Evolutionary conservation across 176 grass and related monocot species (phyloP), one percentile per base, ranked within the genome.

Genomic region (Cenchrus fungigraminus): DNA sequence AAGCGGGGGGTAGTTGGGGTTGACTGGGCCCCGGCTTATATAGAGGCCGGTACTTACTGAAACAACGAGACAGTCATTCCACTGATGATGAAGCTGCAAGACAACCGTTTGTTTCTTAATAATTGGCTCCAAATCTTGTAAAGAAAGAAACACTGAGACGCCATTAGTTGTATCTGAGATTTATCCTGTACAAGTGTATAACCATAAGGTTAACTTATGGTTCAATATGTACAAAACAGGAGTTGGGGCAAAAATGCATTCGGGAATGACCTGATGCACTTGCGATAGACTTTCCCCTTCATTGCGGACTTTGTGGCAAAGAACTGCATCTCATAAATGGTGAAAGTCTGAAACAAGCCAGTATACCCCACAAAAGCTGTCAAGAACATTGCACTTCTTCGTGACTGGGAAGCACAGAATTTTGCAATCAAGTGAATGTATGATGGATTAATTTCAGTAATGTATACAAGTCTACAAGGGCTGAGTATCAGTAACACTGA

Each of bases 21-120:
- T 87, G 89, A 83, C 44, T 90, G 46, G 67, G 29, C 42, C 64
- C 55, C 44, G 34, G 47, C 29, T 90, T 83, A 67, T 79, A 83
- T 83, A 83, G 89, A 86, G 17, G 28, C 58, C 37, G 37, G 37
- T 40, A 40, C 3, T 70, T 70, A 37, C 40, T 49, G 78, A 81
- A 43, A 52, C 37, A 43, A 52, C 37, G 37, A 40, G 37, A 40
- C 37, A 40, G 37, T 40, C 37, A 40, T 40, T 40, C 37, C 37
- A 40, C 37, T 40, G 37, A 40, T 55, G 51, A 44, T 56, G 37
- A 57, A 45, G 19, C 74, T 60, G 67, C 65, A 58, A 6, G 5
- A 28, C 29, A 69, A 56, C 32, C 2, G 65, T 6, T 44, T 60
- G 53, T 31, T 71, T 67, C 20, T 71, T 47, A 58, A 47, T 59